Base-by-base conservation (phyloP, 495 filamentous ascomycete genomes). In the Hyaloscypha hepaticicola region DNA sequence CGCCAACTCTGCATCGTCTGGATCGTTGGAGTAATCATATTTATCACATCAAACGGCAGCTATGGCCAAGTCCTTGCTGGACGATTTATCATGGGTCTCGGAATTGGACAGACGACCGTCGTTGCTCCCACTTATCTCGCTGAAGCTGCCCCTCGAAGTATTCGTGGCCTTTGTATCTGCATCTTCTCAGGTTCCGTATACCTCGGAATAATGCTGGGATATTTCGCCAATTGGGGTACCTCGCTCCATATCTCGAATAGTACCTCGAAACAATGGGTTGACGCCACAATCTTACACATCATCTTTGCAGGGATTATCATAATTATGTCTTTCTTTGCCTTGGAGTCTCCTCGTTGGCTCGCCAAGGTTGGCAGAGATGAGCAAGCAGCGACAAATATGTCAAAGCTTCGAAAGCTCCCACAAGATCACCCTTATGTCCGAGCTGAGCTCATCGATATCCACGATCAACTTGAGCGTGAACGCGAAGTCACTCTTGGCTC, bases 291-390 rank as follows among this genome's bases (percentile, higher is more conserved):
- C 65, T 73, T 90, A 25, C 88, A 92, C 63, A 82, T 92, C 74
- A 88, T 90, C 29, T 91, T 91, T 68, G 86, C 88, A 5, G 81
- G 84, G 0, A 73, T 91, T 24, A 87, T 91, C 71, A 81, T 88
- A 67, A 61, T 83, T 51, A 77, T 89, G 24, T 85, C 86, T 3
- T 86, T 91, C 71, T 76, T 88, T 55, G 56, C 74, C 22, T 62
- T 67, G 28, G 85, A 87, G 61, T 82, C 82, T 55, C 85, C 86
- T 0, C 80, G 85, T 1, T 86, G 76, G 67, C 76, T 87, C 24
- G 41, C 58, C 38, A 67, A 63, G 41, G 55, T 59, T 9, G 81
- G 80, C 14, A 73, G 80, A 19, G 67, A 78, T 21, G 78, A 83
- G 9, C 60, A 80, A 29, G 82, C 84, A 0, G 58, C 78, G 1